Conservation (phyloP, 139 green algal species). For the Tetradesmus obliquus region DNA sequence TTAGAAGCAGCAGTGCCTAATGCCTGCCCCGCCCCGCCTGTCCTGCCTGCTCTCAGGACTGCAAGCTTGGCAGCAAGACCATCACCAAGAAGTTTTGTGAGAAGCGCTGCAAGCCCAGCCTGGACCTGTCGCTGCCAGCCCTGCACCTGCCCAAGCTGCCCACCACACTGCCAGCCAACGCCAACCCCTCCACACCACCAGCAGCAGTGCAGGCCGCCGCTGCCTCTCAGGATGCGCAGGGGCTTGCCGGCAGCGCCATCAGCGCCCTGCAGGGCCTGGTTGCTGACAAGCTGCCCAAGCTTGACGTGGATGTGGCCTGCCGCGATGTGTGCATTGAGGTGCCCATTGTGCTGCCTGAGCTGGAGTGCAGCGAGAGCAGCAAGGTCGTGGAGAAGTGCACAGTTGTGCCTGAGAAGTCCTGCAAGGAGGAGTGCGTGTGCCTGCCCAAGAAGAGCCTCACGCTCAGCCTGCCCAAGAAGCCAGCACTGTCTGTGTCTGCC, state of each 20-base stretch:
- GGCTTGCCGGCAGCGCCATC: background rate
- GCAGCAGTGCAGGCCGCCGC: background rate
- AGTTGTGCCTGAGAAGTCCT: constrained; percentile 1
- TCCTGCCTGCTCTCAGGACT: no score
- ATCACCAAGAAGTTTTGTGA: background rate
- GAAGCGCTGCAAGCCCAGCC: background rate
- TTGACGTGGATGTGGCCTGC: background rate
- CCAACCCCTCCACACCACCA: background rate
- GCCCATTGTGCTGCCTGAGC: background rate
- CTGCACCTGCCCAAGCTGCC: background rate
- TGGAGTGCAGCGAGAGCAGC: background rate
- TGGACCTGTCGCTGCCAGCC: background rate
- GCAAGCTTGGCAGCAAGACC: background rate
- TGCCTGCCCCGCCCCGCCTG: no score
- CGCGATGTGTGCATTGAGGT: constrained; percentile 18
- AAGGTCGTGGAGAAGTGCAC: background rate
- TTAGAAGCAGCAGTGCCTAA: no score
- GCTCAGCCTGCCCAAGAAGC: background rate
- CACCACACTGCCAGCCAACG: background rate
- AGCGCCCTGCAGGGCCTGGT: background rate
- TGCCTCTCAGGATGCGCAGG: background rate
- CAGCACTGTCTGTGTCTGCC: background rate
- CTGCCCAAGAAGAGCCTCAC: background rate
- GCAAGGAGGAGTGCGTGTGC: constrained; percentile 25
- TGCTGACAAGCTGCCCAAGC: background rate